Percentiles rank a stretch among this genome's conserved stretches.
These are phyloP conservation scores for Psophocarpus tetragonolobus DNA, from an alignment of 306 rosid genomes.

Conservation along the genomic window DNA sequence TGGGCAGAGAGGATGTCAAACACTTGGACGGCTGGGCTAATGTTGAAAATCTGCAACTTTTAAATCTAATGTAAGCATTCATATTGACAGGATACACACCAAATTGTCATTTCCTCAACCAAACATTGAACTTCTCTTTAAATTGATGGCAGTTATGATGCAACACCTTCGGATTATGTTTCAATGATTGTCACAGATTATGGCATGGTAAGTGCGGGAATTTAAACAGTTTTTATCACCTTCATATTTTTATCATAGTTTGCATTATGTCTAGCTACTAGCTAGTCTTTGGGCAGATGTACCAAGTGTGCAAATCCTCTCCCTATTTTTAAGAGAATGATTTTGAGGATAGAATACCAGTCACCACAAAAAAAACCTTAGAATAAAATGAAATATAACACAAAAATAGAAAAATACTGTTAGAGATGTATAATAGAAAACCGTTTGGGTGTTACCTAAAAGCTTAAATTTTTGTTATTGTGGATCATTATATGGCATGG, in stretches of 20 bases:
- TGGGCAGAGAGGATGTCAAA: conserved; percentile 47
- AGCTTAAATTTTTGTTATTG: neutral
- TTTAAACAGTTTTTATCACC: neutral
- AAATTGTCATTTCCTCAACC: conserved; percentile 35
- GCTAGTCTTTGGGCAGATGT: conserved; percentile 5
- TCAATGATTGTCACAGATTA: conserved; percentile 56
- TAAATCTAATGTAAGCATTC: conserved; percentile 53
- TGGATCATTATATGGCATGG: neutral
- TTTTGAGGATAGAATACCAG: neutral
- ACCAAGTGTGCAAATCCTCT: neutral
- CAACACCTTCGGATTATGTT: conserved; percentile 63
- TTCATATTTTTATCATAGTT: neutral
- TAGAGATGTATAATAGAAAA: neutral
- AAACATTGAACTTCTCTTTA: conserved; percentile 37
- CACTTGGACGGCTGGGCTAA: conserved; percentile 55
- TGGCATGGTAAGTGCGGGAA: conserved; percentile 50
- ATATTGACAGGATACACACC: neutral
- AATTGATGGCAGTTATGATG: conserved; percentile 60
- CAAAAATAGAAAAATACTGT: neutral
- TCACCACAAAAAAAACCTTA: neutral
- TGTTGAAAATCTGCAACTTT: conserved; percentile 52
- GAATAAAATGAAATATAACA: neutral
- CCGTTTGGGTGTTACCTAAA: neutral
- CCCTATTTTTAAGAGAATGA: neutral
- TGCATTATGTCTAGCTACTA: neutral